A percentile compares a stretch with the other conserved stretches of the same genome.
phyloP scores from a whole-genome alignment of 1,284 basidiomycete genomes.

The Melanopsichium pennsylvanicum region DNA sequence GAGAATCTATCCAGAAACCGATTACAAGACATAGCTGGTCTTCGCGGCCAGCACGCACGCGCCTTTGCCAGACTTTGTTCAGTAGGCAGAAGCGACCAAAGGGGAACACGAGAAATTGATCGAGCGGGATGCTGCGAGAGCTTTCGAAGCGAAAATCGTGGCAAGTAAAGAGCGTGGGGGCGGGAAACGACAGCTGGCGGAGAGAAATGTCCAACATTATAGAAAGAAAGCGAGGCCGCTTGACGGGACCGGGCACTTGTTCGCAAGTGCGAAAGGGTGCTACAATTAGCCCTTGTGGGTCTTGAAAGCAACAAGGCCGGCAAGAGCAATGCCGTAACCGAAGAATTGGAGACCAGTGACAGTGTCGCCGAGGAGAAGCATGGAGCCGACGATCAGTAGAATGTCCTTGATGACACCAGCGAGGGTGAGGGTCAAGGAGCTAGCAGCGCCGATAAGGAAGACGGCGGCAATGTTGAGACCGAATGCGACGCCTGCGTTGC shows the following conservation, averaged over 20 bases:
- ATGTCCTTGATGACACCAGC: constrained; percentile 96
- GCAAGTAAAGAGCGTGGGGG: constrained; percentile 14
- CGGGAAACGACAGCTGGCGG: constrained; percentile 2
- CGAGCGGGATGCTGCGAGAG: not conserved
- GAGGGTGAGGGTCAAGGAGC: constrained; percentile 87
- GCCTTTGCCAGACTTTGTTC: not conserved
- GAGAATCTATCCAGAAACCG: constrained; percentile 19
- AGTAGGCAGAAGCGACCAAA: not conserved
- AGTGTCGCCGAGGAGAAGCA: constrained; percentile 79
- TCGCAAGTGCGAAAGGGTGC: no score
- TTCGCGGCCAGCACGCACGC: constrained; percentile 1
- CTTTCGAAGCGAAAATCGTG: not conserved
- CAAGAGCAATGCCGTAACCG: constrained; percentile 85
- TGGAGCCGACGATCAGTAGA: constrained; percentile 86
- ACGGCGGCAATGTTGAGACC: constrained; percentile 91
- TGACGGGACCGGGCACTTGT: no score
- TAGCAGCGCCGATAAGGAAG: constrained; percentile 87
- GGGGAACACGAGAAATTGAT: not conserved
- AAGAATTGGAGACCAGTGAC: constrained; percentile 86
- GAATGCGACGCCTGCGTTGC: constrained; percentile 89
- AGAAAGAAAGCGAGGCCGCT: no score
- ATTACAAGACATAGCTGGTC: constrained; percentile 5
- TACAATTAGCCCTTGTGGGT: constrained; percentile 72
- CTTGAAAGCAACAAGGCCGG: constrained; percentile 81
- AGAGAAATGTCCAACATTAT: constrained; percentile 11